A percentile compares a stretch with the other conserved stretches of the same genome.
phyloP scores from a whole-genome alignment of 192 early-diverging fungal species.

The Entrophospora sp. region DNA sequence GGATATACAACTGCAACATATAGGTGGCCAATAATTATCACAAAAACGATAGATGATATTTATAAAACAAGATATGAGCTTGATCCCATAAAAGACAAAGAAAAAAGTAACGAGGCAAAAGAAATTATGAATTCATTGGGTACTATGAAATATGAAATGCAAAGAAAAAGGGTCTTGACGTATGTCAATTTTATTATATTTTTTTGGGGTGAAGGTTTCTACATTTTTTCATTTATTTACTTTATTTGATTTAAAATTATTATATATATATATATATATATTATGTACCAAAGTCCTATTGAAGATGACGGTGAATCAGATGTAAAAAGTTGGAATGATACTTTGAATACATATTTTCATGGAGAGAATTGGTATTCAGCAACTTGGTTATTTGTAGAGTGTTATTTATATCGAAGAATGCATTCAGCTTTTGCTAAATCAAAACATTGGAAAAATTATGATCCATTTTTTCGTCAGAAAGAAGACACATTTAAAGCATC shows the following conservation, averaged over 20 bases:
- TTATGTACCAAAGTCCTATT: constrained; percentile 30
- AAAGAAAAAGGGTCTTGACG: constrained; percentile 48
- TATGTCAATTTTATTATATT: constrained; percentile 13
- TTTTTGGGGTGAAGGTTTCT: too few relatives aligned
- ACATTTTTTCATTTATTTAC: background rate
- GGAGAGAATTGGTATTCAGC: constrained; percentile 61
- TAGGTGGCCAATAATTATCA: constrained; percentile 78
- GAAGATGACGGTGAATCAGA: constrained; percentile 47
- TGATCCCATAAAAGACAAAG: constrained; percentile 19
- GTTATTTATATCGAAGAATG: constrained; percentile 73
- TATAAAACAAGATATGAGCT: constrained; percentile 42
- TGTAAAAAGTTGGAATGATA: constrained; percentile 54
- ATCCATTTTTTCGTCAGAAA: constrained; percentile 69
- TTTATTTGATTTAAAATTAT: background rate
- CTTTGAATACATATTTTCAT: constrained; percentile 44
- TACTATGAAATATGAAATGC: constrained; percentile 66
- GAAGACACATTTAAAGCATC: constrained; percentile 59
- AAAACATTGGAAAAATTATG: constrained; percentile 55
- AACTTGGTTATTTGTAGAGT: constrained; percentile 79
- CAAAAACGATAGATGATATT: constrained; percentile 66
- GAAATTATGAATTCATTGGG: constrained; percentile 54
- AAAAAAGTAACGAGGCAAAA: constrained; percentile 55
- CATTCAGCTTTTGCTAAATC: constrained; percentile 48
- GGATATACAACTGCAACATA: constrained; percentile 67
- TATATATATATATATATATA: background rate